Conservation (phyloP, 2,329 filamentous ascomycete species). For the Penicillium sp. region DNA sequence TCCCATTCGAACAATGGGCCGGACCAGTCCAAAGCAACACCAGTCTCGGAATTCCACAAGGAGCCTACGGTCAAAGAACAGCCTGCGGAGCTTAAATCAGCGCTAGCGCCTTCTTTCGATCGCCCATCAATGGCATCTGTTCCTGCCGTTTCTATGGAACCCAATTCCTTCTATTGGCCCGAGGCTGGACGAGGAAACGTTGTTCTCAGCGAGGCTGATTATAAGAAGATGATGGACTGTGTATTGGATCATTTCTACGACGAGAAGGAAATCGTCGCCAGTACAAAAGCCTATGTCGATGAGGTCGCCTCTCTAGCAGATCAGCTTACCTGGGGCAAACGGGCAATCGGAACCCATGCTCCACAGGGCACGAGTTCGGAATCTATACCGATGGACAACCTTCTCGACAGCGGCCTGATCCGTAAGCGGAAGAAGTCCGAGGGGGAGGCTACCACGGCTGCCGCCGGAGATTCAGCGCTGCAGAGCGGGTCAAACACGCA, state of each 20-base stretch:
- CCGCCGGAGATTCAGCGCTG: slow-evolving; percentile 4
- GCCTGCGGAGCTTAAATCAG: neutral
- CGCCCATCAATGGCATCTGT: neutral
- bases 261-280: slow-evolving; percentile 35
- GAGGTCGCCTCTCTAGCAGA: slow-evolving; percentile 42
- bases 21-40: neutral
- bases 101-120: slow-evolving; percentile 4
- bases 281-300: slow-evolving; percentile 43
- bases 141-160: slow-evolving; percentile 4
- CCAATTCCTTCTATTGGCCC: slow-evolving; percentile 35
- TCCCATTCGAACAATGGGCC: neutral
- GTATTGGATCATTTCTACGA: slow-evolving; percentile 46
- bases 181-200: slow-evolving; percentile 34
- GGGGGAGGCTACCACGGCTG: slow-evolving; percentile 11
- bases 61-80: neutral
- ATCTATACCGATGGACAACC: slow-evolving; percentile 17
- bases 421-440: slow-evolving; percentile 40
- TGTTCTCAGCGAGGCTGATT: slow-evolving; percentile 39
- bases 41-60: neutral
- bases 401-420: slow-evolving; percentile 32
- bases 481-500: neutral
- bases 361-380: slow-evolving; percentile 13
- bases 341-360: slow-evolving; percentile 31
- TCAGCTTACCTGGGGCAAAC: slow-evolving; percentile 36
- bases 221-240: slow-evolving; percentile 39